phyloP scores from a whole-genome alignment of 73 alveolate species.

The Paramecium biaurelia region DNA sequence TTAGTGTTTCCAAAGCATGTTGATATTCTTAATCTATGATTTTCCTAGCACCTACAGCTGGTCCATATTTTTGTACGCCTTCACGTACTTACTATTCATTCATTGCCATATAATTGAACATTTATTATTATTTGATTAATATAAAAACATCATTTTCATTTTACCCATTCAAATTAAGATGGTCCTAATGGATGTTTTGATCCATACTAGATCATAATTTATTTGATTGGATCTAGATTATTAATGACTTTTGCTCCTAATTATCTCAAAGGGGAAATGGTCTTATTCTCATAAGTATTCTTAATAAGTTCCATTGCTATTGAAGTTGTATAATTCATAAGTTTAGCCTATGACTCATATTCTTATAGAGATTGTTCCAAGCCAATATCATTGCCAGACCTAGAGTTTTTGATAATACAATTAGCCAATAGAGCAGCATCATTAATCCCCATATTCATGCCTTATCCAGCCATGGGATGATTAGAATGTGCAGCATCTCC shows the following conservation, averaged over 20 bases:
- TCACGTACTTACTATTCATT: slow-evolving; percentile 44
- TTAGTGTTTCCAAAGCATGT: slow-evolving; percentile 78
- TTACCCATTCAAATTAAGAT: background rate
- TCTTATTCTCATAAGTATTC: slow-evolving; percentile 35
- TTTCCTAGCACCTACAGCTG: slow-evolving; percentile 91
- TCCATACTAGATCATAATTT: slow-evolving; percentile 26
- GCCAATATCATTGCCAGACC: slow-evolving; percentile 59
- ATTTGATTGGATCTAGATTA: background rate
- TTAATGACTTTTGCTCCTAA: slow-evolving; percentile 43
- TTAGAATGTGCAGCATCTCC: slow-evolving; percentile 87
- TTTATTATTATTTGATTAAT: slow-evolving; percentile 1
- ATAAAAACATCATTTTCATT: background rate
- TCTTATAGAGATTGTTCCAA: slow-evolving; percentile 7
- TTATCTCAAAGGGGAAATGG: slow-evolving; percentile 27
- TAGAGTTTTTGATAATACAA: slow-evolving; percentile 30
- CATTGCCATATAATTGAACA: slow-evolving; percentile 42
- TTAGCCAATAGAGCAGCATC: slow-evolving; percentile 63
- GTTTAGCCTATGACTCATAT: slow-evolving; percentile 56
- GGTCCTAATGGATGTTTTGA: slow-evolving; percentile 67
- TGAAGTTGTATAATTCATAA: slow-evolving; percentile 59
- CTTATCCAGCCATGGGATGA: slow-evolving; percentile 84
- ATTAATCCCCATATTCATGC: slow-evolving; percentile 65
- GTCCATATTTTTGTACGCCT: slow-evolving; percentile 76
- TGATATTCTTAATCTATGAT: slow-evolving; percentile 80
- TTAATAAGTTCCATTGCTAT: slow-evolving; percentile 49